Conservation (phyloP, 2,329 filamentous ascomycete species). For the Stagonosporopsis cucurbitacearum region DNA sequence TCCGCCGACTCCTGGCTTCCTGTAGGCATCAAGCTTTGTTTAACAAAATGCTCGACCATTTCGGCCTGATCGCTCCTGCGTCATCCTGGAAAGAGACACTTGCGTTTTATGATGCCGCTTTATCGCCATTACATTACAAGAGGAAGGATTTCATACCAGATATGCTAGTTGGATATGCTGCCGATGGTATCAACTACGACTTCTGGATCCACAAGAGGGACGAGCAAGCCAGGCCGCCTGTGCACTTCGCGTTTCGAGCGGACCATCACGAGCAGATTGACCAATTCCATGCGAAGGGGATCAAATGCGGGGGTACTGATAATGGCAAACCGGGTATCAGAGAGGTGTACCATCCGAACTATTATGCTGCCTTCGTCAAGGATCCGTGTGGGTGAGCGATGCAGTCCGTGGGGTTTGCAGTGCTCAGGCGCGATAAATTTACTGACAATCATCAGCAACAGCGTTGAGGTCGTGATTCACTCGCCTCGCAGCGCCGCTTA, state of each 20-base stretch:
- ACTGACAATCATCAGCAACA: conserved; percentile 20
- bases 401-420: not conserved
- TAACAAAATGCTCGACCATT: not conserved
- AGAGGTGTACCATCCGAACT: conserved; percentile 27
- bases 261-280: conserved; percentile 24
- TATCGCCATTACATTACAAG: not conserved
- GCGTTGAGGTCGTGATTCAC: conserved; percentile 22
- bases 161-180: conserved; percentile 21
- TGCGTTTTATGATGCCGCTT: not conserved
- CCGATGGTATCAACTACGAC: not conserved
- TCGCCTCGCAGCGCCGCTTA: not conserved
- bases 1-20: not conserved
- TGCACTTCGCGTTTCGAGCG: conserved; percentile 29
- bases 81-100: not conserved
- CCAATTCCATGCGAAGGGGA: conserved; percentile 22
- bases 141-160: not conserved
- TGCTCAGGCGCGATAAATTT: not conserved
- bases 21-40: not conserved
- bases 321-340: conserved; percentile 32
- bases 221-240: not conserved
- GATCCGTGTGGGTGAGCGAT: not conserved
- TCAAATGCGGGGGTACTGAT: conserved; percentile 28
- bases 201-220: conserved; percentile 29
- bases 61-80: not conserved
- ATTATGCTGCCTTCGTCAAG: conserved; percentile 32